These are phyloP conservation scores for Euphrasia confusa DNA, from an alignment of 257 asterid genomes.

Conservation along the genomic window DNA sequence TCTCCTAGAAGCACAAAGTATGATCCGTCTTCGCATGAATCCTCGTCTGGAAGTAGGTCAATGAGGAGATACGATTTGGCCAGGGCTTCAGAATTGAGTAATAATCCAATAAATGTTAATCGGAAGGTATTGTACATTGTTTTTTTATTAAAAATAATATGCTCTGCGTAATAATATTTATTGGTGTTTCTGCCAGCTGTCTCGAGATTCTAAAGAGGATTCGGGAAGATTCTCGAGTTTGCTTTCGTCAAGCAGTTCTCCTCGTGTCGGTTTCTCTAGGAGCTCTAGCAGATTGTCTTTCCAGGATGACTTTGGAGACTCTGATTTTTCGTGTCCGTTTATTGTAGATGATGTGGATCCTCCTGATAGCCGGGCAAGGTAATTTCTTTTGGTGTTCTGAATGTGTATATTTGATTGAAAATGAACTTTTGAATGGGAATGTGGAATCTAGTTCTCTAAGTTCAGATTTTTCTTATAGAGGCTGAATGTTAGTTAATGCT, in stretches of 20 bases:
- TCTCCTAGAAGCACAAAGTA: slow-evolving; percentile 67
- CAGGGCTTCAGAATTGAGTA: slow-evolving; percentile 57
- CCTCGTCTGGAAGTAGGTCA: slow-evolving; percentile 66
- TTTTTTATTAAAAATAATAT: not conserved
- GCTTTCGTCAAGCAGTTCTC: slow-evolving; percentile 86
- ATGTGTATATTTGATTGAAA: not conserved
- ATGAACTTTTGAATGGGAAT: no score
- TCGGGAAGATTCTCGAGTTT: slow-evolving; percentile 93
- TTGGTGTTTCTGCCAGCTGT: slow-evolving; percentile 36
- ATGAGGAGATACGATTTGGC: slow-evolving; percentile 58
- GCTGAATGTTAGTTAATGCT: no score
- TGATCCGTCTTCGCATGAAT: slow-evolving; percentile 82
- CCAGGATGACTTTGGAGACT: slow-evolving; percentile 86
- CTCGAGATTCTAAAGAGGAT: slow-evolving; percentile 83
- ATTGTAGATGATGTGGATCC: slow-evolving; percentile 93
- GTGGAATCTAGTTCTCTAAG: no score
- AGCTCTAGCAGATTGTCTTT: slow-evolving; percentile 94
- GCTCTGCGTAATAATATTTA: slow-evolving; percentile 16
- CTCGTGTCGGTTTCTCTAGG: slow-evolving; percentile 89
- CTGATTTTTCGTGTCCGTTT: slow-evolving; percentile 83
- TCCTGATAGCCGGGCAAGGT: slow-evolving; percentile 67
- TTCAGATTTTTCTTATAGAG: no score
- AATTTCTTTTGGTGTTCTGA: slow-evolving; percentile 16
- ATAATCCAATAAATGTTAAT: slow-evolving; percentile 42
- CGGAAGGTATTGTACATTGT: slow-evolving; percentile 49